phyloP scores from a whole-genome alignment of 192 early-diverging fungal species.

The Lunasporangiospora selenospora region DNA sequence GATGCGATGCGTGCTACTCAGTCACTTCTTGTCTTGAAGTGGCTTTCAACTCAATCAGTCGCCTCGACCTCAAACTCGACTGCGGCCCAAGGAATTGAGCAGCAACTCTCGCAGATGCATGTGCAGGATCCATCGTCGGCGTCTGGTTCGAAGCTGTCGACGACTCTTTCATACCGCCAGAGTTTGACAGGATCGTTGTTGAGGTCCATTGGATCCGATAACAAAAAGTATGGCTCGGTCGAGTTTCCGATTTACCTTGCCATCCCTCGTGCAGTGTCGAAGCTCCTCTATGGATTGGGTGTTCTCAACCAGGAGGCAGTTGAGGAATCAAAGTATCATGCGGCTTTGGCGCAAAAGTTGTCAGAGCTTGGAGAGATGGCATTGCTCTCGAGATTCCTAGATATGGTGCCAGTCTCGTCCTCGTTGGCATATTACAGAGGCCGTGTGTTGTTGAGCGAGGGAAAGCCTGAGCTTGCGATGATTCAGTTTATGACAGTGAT shows the following conservation, averaged over 20 bases:
- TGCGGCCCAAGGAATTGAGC: constrained; percentile 17
- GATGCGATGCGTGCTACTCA: constrained; percentile 20
- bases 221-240: constrained; percentile 16
- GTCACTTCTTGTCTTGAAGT: constrained; percentile 27
- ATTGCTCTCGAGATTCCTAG: constrained; percentile 23
- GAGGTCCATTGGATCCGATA: constrained; percentile 8
- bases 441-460: constrained; percentile 23
- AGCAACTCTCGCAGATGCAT: constrained; percentile 23
- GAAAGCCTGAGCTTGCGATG: constrained; percentile 13
- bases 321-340: constrained; percentile 13
- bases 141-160: too few relatives aligned
- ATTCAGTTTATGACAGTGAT: constrained; percentile 32
- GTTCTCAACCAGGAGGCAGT: constrained; percentile 3
- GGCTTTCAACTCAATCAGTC: constrained; percentile 29
- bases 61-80: background rate
- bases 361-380: constrained; percentile 18
- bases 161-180: too few relatives aligned
- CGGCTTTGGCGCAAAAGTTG: constrained; percentile 29
- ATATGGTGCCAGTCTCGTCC: constrained; percentile 16
- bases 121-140: background rate
- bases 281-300: constrained; percentile 21
- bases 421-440: constrained; percentile 36
- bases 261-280: constrained; percentile 39
- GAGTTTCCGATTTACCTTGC: constrained; percentile 37
- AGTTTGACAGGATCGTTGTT: constrained; percentile 23